Evolutionary conservation across 192 early-diverging fungal genomes (phyloP).

Genomic region (Podila clonocystis): DNA sequence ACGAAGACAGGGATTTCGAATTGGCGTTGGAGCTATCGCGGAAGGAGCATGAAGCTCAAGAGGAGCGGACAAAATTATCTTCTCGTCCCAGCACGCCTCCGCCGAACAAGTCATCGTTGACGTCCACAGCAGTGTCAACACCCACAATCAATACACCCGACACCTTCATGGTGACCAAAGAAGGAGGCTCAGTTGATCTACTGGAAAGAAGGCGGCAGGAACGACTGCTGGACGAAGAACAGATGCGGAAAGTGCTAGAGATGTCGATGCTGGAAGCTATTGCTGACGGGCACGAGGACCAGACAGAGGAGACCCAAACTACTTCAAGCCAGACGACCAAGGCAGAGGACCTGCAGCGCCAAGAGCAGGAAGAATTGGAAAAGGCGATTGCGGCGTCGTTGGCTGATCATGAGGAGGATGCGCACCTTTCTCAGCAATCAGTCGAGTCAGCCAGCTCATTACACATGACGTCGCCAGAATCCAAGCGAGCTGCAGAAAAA

Average conservation of each 20-base stretch:
- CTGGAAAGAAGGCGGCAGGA: constrained; percentile 25
- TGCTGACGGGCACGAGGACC: constrained; percentile 28
- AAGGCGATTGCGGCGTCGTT: constrained; percentile 35
- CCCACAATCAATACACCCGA: not conserved
- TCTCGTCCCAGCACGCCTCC: not conserved
- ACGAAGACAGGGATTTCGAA: constrained; percentile 10
- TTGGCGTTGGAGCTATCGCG: constrained; percentile 24
- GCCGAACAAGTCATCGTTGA: not conserved
- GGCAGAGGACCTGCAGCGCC: not conserved
- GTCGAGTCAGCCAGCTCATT: not conserved
- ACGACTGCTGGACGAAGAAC: constrained; percentile 39
- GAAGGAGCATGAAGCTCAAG: not conserved
- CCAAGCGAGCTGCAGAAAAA: not conserved
- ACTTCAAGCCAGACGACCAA: not conserved
- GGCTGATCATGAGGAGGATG: not conserved
- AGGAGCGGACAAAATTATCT: no score
- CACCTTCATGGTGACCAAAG: not conserved
- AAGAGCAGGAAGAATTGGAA: constrained; percentile 34
- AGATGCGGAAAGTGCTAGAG: constrained; percentile 44
- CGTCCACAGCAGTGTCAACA: not conserved
- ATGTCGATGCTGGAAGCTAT: constrained; percentile 36
- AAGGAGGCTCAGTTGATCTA: constrained; percentile 17
- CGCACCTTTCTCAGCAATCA: not conserved
- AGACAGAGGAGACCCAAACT: not conserved
- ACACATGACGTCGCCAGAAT: not conserved